Conservation (phyloP, 345 rosid species). For the Camelina hispida region DNA sequence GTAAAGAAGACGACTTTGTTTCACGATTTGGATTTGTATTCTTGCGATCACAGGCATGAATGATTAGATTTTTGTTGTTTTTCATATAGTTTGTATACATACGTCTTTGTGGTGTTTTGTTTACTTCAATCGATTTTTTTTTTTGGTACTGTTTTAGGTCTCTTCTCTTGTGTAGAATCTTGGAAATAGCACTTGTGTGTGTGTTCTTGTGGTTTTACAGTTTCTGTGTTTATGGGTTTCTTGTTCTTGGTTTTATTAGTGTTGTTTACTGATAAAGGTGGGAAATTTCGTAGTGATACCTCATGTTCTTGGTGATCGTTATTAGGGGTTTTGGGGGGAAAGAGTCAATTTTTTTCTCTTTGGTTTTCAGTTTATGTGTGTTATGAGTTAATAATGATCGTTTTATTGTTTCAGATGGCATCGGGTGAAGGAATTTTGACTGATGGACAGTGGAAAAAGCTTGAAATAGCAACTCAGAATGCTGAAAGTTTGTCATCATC, state of each 20-base stretch:
- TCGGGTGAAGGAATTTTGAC: slow-evolving; percentile 81
- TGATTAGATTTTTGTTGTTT: neutral
- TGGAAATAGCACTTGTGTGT: neutral
- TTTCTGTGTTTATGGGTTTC: slow-evolving; percentile 13
- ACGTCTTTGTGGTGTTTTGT: neutral
- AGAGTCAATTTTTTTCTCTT: neutral
- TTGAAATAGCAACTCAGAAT: slow-evolving; percentile 75
- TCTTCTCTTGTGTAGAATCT: slow-evolving; percentile 5
- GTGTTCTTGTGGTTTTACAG: slow-evolving; percentile 11
- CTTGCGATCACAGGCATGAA: slow-evolving; percentile 25
- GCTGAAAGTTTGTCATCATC: slow-evolving; percentile 67
- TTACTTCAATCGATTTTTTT: neutral
- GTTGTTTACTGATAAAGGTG: slow-evolving; percentile 13
- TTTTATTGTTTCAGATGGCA: slow-evolving; percentile 61
- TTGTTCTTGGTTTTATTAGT: neutral
- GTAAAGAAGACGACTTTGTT: slow-evolving; percentile 46
- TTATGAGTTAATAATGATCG: neutral
- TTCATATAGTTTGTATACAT: neutral
- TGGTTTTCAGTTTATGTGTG: neutral
- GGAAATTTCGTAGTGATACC: neutral
- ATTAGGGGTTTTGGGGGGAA: neutral
- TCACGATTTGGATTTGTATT: slow-evolving; percentile 43
- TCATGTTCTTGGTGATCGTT: slow-evolving; percentile 4
- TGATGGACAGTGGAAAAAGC: slow-evolving; percentile 75
- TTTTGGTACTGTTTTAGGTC: neutral